phyloP scores from a whole-genome alignment of 164 flowering plant genomes.

The Taxillus chinensis region DNA sequence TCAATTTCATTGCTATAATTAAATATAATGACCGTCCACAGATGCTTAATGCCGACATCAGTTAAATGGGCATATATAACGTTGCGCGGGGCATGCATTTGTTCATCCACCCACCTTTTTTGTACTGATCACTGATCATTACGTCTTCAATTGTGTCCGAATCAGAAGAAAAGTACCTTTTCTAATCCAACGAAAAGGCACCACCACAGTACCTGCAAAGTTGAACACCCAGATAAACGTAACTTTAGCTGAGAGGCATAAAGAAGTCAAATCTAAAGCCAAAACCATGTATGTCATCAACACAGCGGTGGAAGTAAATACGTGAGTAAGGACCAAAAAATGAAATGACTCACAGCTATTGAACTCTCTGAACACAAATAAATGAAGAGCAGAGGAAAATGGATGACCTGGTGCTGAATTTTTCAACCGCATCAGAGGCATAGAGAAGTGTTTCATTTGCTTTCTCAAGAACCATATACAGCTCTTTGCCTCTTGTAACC shows the following conservation, averaged over 20 bases:
- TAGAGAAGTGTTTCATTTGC: conserved; percentile 87
- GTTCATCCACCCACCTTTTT: too few species aligned
- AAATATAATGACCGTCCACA: too few species aligned
- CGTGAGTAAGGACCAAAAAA: neutral
- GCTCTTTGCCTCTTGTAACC: conserved; percentile 72
- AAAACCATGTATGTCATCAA: neutral
- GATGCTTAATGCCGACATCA: too few species aligned
- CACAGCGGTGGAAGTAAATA: neutral
- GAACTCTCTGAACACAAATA: neutral
- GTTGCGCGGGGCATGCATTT: too few species aligned
- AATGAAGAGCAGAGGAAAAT: neutral
- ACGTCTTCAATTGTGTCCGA: too few species aligned
- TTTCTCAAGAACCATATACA: conserved; percentile 89
- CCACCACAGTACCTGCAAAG: conserved; percentile 53
- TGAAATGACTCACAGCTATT: neutral
- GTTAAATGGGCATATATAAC: too few species aligned
- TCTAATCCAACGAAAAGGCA: conserved; percentile 42
- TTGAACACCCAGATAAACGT: neutral
- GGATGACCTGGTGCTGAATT: conserved; percentile 76
- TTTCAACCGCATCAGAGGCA: conserved; percentile 84
- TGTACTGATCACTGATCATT: too few species aligned
- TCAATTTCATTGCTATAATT: too few species aligned
- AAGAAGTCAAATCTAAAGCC: neutral
- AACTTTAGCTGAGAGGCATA: too few species aligned
- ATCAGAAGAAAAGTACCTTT: neutral